phyloP scores from a whole-genome alignment of 495 filamentous ascomycete species.

The Tuber magnatum region DNA sequence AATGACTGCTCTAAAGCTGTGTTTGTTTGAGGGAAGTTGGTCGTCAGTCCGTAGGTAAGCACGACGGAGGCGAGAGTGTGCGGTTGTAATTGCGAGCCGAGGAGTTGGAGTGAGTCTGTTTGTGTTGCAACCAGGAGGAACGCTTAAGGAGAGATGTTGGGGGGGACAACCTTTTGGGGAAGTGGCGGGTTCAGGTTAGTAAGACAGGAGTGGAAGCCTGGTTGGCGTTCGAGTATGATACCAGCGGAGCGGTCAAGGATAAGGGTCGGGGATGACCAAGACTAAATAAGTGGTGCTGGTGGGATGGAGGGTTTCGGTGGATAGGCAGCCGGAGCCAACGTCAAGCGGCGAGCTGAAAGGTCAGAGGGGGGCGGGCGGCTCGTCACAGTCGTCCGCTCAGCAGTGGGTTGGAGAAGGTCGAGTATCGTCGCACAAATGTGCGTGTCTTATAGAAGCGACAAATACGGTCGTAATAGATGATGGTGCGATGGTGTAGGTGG shows the following conservation, averaged over 20 bases:
- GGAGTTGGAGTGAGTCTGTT: neutral
- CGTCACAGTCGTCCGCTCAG: constrained; percentile 24
- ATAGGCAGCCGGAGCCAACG: constrained; percentile 11
- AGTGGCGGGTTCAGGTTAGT: constrained; percentile 26
- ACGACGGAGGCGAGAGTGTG: constrained; percentile 7
- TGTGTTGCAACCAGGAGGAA: constrained; percentile 7
- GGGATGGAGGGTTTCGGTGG: constrained; percentile 13
- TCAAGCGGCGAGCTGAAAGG: constrained; percentile 22
- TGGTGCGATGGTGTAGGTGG: constrained; percentile 18
- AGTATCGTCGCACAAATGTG: constrained; percentile 30
- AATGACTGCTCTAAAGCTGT: constrained; percentile 32
- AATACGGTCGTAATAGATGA: constrained; percentile 11
- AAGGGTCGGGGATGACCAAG: constrained; percentile 21
- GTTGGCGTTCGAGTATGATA: constrained; percentile 36
- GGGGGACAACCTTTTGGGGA: constrained; percentile 14
- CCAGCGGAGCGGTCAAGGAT: constrained; percentile 31
- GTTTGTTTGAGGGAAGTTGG: constrained; percentile 10
- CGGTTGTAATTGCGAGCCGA: constrained; percentile 10
- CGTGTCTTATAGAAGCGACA: constrained; percentile 30
- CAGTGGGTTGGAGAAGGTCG: constrained; percentile 11
- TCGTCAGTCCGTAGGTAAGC: constrained; percentile 10
- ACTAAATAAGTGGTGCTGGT: constrained; percentile 11
- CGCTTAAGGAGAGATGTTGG: constrained; percentile 11
- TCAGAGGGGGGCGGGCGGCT: constrained; percentile 28
- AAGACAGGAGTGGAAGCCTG: constrained; percentile 30